Base-by-base conservation (phyloP, 2,329 filamentous ascomycete genomes). In the Sporothrix brunneoviolacea region DNA sequence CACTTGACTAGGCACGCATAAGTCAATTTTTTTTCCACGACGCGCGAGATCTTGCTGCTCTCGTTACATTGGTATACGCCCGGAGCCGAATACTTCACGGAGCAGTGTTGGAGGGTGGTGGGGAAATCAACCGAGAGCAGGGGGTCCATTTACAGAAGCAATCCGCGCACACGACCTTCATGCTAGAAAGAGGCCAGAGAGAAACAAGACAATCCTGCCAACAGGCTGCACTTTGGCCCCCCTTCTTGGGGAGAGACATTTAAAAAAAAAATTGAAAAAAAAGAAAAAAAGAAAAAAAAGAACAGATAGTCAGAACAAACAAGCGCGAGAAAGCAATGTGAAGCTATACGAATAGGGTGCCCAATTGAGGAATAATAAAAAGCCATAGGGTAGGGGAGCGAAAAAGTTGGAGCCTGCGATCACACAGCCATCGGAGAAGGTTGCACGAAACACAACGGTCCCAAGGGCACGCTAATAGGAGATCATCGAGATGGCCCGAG, bases 131-230 rank as follows among this genome's bases (percentile, higher is more conserved):
- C 43, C 43, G 44, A 38, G 44, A 33, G 36, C 13, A 38, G 24
- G 32, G 35, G 45, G 37, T 40, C 45, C 45, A 18, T 48, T 48
- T 48, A 40, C 27, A 40, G 45, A 48, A 33, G 45, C 45, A 47
- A 48, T 48, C 45, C 38, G 45, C 45, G 45, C 45, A 24, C 35
- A 22, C 8, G 44, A 21, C 18, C 22, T 16, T 15, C n/a, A n/a
- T n/a, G n/a, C n/a, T n/a, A n/a, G n/a, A n/a, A n/a, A n/a, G n/a
- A n/a, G 24, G 10, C 6, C 24, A 28, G 24, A 28, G 6, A 28
- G 24, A 10, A 28, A 10, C 24, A 5, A 10, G 24, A 28, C 6
- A 28, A 10, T 5, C 24, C 10, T 6, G 24, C 24, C 24, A 28
- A 28, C 24, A 28, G 24, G n/a, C n/a, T n/a, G n/a, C n/a, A n/a